Conservation (phyloP, 2,329 filamentous ascomycete genomes). For the Meredithiella fracta region DNA sequence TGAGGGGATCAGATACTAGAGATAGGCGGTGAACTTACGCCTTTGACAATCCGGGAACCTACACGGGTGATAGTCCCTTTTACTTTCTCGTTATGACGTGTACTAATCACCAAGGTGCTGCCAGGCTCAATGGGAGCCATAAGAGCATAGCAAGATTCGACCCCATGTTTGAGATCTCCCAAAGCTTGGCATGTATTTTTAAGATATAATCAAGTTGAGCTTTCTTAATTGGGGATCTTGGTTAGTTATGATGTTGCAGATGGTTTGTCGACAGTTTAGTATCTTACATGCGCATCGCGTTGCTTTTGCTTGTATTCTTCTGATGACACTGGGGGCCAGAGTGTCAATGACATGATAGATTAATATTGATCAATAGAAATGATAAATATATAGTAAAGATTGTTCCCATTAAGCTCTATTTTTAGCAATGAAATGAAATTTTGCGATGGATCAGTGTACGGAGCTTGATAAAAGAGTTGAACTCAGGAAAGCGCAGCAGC, state of each 20-base stretch:
- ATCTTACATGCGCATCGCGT: constrained; percentile 34
- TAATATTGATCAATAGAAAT: not conserved
- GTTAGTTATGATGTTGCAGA: not conserved
- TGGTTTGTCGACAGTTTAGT: not conserved
- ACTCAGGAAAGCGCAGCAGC: not conserved
- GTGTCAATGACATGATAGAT: constrained; percentile 35
- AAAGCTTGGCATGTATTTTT: constrained; percentile 32
- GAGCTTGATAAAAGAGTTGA: no score
- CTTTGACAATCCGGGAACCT: constrained; percentile 81
- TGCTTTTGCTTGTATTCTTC: constrained; percentile 33
- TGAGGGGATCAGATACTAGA: not conserved
- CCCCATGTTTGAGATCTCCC: constrained; percentile 40
- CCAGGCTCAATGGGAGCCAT: constrained; percentile 72
- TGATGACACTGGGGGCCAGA: constrained; percentile 39
- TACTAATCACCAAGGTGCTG: constrained; percentile 78
- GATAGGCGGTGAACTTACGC: constrained; percentile 38
- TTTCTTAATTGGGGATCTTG: constrained; percentile 21
- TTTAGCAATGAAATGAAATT: no score
- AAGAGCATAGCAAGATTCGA: constrained; percentile 77
- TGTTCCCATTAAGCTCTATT: no score
- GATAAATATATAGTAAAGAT: not conserved
- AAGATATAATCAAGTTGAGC: constrained; percentile 41
- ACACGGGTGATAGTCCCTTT: constrained; percentile 87
- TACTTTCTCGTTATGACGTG: constrained; percentile 69
- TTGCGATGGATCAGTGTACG: no score